Percentiles rank a stretch among this genome's conserved stretches.
Evolutionary conservation across 2,329 filamentous ascomycete species (phyloP).

Genomic region (Penicillium sp.): DNA sequence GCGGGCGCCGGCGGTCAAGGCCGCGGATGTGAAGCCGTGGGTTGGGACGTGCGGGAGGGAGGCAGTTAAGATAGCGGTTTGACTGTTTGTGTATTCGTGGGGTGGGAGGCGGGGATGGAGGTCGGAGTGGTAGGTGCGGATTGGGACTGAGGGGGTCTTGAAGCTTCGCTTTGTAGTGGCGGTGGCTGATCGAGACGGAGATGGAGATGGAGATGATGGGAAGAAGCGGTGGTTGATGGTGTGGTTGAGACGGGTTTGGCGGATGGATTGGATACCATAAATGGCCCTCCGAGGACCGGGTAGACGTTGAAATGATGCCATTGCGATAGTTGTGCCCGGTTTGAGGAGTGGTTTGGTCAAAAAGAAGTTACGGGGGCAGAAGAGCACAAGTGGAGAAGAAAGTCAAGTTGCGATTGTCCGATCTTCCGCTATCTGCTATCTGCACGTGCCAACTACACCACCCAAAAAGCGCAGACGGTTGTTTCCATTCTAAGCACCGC

Average conservation of each 20-base stretch:
- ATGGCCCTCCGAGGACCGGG: conserved; percentile 10
- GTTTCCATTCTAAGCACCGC: conserved; percentile 17
- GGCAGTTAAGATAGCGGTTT: conserved; percentile 78
- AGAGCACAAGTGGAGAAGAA: conserved; percentile 10
- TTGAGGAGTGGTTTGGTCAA: conserved; percentile 3
- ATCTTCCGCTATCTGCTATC: conserved; percentile 19
- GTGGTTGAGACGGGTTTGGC: conserved; percentile 3
- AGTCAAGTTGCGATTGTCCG: conserved; percentile 14
- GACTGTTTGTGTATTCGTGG: conserved; percentile 66
- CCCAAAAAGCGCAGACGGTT: conserved; percentile 16
- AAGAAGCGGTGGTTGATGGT: background rate
- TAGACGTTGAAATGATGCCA: conserved; percentile 21
- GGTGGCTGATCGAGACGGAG: conserved; percentile 3
- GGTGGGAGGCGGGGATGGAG: conserved; percentile 62
- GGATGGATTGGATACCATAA: background rate
- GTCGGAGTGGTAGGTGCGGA: conserved; percentile 70
- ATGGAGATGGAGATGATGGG: background rate
- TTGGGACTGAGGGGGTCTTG: conserved; percentile 25
- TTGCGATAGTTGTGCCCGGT: conserved; percentile 1
- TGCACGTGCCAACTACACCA: conserved; percentile 16
- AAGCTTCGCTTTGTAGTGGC: background rate
- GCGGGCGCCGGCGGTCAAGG: conserved; percentile 76
- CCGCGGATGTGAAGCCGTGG: conserved; percentile 76
- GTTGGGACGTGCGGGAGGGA: conserved; percentile 76
- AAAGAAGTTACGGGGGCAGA: conserved; percentile 8